A percentile compares a stretch with the other conserved stretches of the same genome.
Evolutionary conservation across 164 flowering plant species (phyloP).

Genomic region (Aristolochia californica): DNA sequence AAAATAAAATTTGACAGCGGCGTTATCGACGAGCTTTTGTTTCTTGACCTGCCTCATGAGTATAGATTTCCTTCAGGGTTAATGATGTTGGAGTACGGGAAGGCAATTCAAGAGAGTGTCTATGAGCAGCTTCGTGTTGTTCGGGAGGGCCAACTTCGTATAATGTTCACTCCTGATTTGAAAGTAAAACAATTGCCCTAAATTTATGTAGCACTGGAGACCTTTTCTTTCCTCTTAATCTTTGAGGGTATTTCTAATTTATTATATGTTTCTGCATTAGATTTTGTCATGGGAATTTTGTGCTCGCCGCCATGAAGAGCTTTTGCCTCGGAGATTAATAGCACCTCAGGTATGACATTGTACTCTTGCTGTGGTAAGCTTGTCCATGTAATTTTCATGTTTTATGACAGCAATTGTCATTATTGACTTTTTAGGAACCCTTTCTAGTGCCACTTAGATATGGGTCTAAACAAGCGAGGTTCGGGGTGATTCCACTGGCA

Average conservation of each 20-base stretch:
- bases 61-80: constrained; percentile 64
- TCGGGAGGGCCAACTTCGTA: constrained; percentile 94
- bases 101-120: constrained; percentile 95
- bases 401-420: too few species aligned
- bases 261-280: constrained; percentile 21
- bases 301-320: constrained; percentile 94
- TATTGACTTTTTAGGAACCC: too few species aligned
- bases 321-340: constrained; percentile 75
- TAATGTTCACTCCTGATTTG: constrained; percentile 67
- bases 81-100: constrained; percentile 85
- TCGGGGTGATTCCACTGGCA: too few species aligned
- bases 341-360: constrained; percentile 68
- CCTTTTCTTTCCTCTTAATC: background rate
- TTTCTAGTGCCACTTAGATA: too few species aligned
- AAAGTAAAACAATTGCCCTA: constrained; percentile 35
- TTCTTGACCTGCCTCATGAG: constrained; percentile 82
- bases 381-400: too few species aligned
- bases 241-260: background rate
- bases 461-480: too few species aligned
- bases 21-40: constrained; percentile 86
- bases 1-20: constrained; percentile 95
- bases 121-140: constrained; percentile 91
- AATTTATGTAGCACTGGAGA: background rate
- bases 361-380: too few species aligned
- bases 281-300: constrained; percentile 96